Conservation (phyloP, 805 yeast genomes). For the Zygosaccharomyces gambellarensis region DNA sequence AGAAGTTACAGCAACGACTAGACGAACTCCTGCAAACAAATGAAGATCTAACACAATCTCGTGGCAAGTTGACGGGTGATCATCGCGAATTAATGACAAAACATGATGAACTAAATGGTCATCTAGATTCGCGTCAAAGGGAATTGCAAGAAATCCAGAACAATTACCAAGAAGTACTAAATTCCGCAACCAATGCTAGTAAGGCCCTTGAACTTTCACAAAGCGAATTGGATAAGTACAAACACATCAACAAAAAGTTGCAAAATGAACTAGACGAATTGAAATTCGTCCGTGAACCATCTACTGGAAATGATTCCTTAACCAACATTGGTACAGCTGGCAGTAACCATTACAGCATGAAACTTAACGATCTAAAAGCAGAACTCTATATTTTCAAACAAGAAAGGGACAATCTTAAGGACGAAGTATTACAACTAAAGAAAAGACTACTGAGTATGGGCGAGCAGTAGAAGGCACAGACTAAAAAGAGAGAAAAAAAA, state of each 20-base stretch:
- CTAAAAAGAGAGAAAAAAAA: conserved; percentile 5
- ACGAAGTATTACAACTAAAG: conserved; percentile 52
- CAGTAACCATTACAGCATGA: conserved; percentile 49
- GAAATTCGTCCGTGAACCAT: conserved; percentile 39
- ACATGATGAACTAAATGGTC: conserved; percentile 23
- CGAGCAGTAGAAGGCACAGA: conserved; percentile 9
- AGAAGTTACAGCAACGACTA: conserved; percentile 49
- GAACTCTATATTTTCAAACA: conserved; percentile 75
- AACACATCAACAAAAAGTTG: conserved; percentile 50
- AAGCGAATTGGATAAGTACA: conserved; percentile 60
- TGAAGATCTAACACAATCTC: conserved; percentile 37
- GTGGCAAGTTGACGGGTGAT: conserved; percentile 36
- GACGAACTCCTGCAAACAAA: conserved; percentile 50
- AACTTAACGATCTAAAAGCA: conserved; percentile 77
- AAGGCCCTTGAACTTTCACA: conserved; percentile 71
- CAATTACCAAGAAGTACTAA: conserved; percentile 66
- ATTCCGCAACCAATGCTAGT: conserved; percentile 67
- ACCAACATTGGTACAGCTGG: conserved; percentile 25
- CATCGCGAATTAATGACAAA: conserved; percentile 27
- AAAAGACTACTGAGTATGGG: conserved; percentile 42
- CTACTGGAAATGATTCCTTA: conserved; percentile 36
- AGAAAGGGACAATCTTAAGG: conserved; percentile 76
- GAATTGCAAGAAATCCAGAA: conserved; percentile 48
- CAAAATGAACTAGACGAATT: conserved; percentile 66
- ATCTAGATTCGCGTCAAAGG: conserved; percentile 27